A percentile compares a stretch with the other conserved stretches of the same genome.
phyloP scores from a whole-genome alignment of 139 green algal genomes.

The Eudorina sp. region DNA sequence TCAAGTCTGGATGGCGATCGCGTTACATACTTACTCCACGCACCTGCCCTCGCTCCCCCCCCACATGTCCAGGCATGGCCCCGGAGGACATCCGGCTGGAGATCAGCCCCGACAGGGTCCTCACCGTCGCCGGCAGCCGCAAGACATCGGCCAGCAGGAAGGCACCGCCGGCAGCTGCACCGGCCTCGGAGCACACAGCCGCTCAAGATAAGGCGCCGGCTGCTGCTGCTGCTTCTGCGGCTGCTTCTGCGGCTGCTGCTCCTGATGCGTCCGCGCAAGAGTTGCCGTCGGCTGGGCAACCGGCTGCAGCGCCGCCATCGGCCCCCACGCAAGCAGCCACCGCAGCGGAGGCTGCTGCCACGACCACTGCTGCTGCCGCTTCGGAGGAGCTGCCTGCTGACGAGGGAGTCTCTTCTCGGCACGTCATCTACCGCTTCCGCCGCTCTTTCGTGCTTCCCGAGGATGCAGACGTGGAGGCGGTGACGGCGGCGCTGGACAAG shows the following conservation, averaged over 20 bases:
- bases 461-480: slow-evolving; percentile 27
- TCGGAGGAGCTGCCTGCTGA: neutral
- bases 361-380: neutral
- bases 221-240: too few species aligned
- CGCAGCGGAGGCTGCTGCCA: neutral
- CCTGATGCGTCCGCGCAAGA: too few species aligned
- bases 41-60: neutral
- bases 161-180: neutral
- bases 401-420: too few species aligned
- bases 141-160: slow-evolving; percentile 4
- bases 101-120: slow-evolving; percentile 23
- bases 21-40: neutral
- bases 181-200: too few species aligned
- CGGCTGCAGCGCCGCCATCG: too few species aligned
- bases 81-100: slow-evolving; percentile 2
- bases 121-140: slow-evolving; percentile 42
- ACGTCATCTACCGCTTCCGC: slow-evolving; percentile 11
- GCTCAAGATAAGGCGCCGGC: too few species aligned
- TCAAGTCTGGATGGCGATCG: too few species aligned
- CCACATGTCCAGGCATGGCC: slow-evolving; percentile 20
- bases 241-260: too few species aligned
- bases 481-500: neutral
- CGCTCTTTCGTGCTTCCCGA: slow-evolving; percentile 29
- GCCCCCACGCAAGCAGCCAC: neutral
- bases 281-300: too few species aligned